Base-by-base conservation (phyloP, 495 filamentous ascomycete genomes). In the Podospora pseudoanserina region DNA sequence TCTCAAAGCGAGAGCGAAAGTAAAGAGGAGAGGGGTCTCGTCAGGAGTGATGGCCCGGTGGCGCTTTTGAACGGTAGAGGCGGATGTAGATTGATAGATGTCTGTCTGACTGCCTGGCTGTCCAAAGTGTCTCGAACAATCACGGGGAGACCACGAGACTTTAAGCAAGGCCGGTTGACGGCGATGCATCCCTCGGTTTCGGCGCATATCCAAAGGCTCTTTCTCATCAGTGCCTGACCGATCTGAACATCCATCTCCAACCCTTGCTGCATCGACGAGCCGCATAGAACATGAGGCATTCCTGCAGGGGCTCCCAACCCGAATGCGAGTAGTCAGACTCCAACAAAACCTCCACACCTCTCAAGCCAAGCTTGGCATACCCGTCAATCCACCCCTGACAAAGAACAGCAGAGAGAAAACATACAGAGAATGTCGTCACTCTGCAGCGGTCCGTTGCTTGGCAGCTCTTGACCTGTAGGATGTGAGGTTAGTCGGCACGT, bases 401-500 rank as follows among this genome's bases (percentile, higher is more conserved):
- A 63, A 44, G 61, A 63, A 44, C 61, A 63, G 19, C 11, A 63
- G 18, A 30, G 30, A 62, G 27, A 27, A 44, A 28, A 20, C 28
- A 34, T 13, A 20, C 6, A 28, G 2, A 16, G 26, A 20, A 63
- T 63, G 34, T 39, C 61, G 61, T 63, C 61, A 63, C 61, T 6
- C n/a, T 63, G 32, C 61, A 63, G 27, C 61, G 61, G 61, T 28
- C n/a, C 32, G n/a, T 23, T 18, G 9, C 61, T 63, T 63, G 61
- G 61, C 61, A 44, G 61, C 15, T 49, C 26, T 11, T 61, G 59
- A 32, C 16, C 5, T 61, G 28, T 23, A 23, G 23, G 23, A 23
- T 23, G 23, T 27, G 18, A 32, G 23, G n/a, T 27, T 32, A 61
- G 7, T 27, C 23, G 23, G 27, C 59, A 61, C 27, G 59, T 49